Conservation (phyloP, 768 basidiomycete species). For the Lactarius indigo region DNA sequence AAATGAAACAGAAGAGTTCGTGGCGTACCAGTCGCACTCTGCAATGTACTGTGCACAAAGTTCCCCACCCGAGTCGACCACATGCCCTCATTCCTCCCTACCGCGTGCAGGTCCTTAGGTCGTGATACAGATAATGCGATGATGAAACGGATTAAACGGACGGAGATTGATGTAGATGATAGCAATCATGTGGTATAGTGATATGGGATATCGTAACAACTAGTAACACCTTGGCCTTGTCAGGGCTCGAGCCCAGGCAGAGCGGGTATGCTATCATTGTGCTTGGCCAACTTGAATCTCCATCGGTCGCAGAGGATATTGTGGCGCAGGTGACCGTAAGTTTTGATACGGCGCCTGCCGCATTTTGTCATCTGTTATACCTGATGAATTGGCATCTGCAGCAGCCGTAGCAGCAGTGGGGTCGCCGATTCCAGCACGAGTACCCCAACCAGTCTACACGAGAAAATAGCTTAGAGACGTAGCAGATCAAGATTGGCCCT, state of each 20-base stretch:
- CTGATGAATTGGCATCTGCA: constrained; percentile 38
- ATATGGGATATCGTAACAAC: constrained; percentile 20
- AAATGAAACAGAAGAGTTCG: not conserved
- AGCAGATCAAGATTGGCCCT: not conserved
- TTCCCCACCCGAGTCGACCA: not conserved
- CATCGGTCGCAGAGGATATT: constrained; percentile 28
- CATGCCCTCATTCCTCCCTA: not conserved
- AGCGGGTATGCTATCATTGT: constrained; percentile 23
- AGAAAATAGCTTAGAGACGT: constrained; percentile 3
- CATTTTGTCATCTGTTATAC: constrained; percentile 25
- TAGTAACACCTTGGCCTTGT: constrained; percentile 7
- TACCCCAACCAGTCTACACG: constrained; percentile 85
- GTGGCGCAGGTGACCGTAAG: constrained; percentile 25
- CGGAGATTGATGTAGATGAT: constrained; percentile 23
- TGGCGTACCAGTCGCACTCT: constrained; percentile 9
- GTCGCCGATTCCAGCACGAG: constrained; percentile 91
- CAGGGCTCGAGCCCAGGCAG: not conserved
- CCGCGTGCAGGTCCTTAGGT: constrained; percentile 3
- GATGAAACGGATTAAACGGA: constrained; percentile 13
- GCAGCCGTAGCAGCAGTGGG: constrained; percentile 73
- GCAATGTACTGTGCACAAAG: constrained; percentile 1
- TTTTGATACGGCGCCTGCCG: constrained; percentile 22
- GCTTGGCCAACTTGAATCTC: constrained; percentile 35
- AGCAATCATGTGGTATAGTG: constrained; percentile 21
- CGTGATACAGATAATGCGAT: constrained; percentile 18